A percentile compares a stretch with the other conserved stretches of the same genome.
These are phyloP conservation scores for Citrus medica DNA, from an alignment of 345 rosid genomes.

Conservation along the genomic window DNA sequence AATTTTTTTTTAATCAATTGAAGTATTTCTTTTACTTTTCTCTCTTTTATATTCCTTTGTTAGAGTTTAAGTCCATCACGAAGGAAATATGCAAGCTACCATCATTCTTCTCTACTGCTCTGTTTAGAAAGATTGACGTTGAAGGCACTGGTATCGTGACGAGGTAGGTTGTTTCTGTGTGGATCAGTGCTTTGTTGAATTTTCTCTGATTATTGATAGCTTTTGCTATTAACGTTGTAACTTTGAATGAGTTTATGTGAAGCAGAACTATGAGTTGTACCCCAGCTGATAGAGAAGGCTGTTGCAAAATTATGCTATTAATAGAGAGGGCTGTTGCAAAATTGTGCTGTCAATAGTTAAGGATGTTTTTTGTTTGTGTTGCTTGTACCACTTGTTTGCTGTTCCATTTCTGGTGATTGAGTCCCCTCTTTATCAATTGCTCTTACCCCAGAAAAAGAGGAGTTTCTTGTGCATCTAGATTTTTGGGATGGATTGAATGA, in stretches of 20 bases:
- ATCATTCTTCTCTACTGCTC: conserved; percentile 69
- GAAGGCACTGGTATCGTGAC: conserved; percentile 56
- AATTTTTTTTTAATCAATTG: not conserved
- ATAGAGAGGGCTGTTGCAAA: not conserved
- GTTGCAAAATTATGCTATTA: not conserved
- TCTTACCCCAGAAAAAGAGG: not conserved
- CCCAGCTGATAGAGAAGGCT: not conserved
- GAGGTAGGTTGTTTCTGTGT: conserved; percentile 45
- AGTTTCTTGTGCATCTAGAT: not conserved
- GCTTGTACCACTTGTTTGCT: not conserved
- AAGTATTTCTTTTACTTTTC: not conserved
- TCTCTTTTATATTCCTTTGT: conserved; percentile 5
- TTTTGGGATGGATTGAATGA: not conserved
- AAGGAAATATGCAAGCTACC: conserved; percentile 91
- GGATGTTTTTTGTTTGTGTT: not conserved
- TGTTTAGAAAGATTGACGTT: conserved; percentile 73
- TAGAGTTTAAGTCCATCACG: conserved; percentile 68
- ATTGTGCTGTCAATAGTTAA: not conserved
- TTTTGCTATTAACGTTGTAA: not conserved
- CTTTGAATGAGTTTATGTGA: not conserved
- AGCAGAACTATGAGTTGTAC: conserved; percentile 3
- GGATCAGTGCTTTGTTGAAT: not conserved
- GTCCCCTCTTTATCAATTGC: not conserved
- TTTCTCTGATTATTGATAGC: not conserved
- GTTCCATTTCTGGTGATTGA: not conserved